phyloP scores from a whole-genome alignment of 75 land plant genomes.

The Pinus albicaulis region DNA sequence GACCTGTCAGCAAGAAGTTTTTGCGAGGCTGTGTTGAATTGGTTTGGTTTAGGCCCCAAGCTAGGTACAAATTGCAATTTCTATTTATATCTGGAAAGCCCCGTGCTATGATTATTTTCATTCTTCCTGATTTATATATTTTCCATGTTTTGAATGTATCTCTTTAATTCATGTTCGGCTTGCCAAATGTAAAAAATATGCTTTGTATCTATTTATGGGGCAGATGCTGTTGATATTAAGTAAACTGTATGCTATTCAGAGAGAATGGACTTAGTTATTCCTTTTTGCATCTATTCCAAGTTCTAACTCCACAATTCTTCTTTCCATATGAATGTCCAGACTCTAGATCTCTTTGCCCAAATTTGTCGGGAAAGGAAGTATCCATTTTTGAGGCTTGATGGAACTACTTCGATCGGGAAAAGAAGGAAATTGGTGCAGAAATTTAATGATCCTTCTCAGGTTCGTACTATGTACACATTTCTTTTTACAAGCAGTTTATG shows the following conservation, averaged over 20 bases:
- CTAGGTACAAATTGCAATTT: no score
- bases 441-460: slow-evolving; percentile 86
- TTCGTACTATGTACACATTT: slow-evolving; percentile 12
- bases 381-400: slow-evolving; percentile 95
- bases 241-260: background rate
- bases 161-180: background rate
- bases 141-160: background rate
- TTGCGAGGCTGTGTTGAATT: no score
- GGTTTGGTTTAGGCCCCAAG: no score
- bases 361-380: slow-evolving; percentile 95
- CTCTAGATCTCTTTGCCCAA: slow-evolving; percentile 94
- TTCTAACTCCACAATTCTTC: background rate
- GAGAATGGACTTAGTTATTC: background rate
- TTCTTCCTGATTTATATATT: background rate
- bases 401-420: slow-evolving; percentile 85
- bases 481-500: background rate
- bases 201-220: background rate
- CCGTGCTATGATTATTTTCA: background rate
- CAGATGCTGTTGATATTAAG: background rate
- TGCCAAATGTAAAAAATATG: background rate
- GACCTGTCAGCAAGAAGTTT: no score
- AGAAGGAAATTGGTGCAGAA: slow-evolving; percentile 89
- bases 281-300: slow-evolving; percentile 1
- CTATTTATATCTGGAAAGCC: no score
- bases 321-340: slow-evolving; percentile 37